Conservation (phyloP, 2,329 filamentous ascomycete genomes). For the Lizonia empirigonia region DNA sequence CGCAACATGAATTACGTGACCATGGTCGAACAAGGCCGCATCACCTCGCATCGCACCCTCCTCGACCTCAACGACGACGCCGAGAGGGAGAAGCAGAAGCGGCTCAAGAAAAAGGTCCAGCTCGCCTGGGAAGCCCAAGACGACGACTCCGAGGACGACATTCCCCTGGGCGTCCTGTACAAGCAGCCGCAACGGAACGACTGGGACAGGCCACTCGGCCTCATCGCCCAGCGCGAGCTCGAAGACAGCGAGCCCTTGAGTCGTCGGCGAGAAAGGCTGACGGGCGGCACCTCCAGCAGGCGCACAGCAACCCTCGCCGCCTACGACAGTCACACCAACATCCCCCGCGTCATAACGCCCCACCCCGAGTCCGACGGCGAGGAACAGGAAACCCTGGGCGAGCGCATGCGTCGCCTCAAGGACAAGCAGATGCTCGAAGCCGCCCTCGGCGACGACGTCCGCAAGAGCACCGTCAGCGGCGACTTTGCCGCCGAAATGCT, state of each 20-base stretch:
- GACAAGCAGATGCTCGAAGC: slow-evolving; percentile 58
- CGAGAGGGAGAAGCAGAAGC: slow-evolving; percentile 77
- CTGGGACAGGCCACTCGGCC: slow-evolving; percentile 69
- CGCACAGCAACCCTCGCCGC: slow-evolving; percentile 24
- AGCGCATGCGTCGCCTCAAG: slow-evolving; percentile 69
- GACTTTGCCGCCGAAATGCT: slow-evolving; percentile 74
- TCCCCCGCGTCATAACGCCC: slow-evolving; percentile 37
- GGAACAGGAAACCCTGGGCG: slow-evolving; percentile 65
- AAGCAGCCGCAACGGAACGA: slow-evolving; percentile 52
- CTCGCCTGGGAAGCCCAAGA: slow-evolving; percentile 84
- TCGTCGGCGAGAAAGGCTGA: slow-evolving; percentile 73
- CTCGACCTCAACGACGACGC: slow-evolving; percentile 89
- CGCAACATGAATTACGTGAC: slow-evolving; percentile 73
- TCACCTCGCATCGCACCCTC: slow-evolving; percentile 72
- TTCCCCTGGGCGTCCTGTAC: slow-evolving; percentile 83
- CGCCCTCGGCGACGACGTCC: slow-evolving; percentile 49
- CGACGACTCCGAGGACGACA: slow-evolving; percentile 70
- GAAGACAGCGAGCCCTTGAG: slow-evolving; percentile 94
- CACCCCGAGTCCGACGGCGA: slow-evolving; percentile 41
- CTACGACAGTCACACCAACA: slow-evolving; percentile 32
- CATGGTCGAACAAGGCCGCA: slow-evolving; percentile 73
- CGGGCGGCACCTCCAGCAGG: slow-evolving; percentile 57
- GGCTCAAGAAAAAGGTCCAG: slow-evolving; percentile 76
- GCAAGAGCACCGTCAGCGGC: slow-evolving; percentile 62
- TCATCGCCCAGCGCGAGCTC: slow-evolving; percentile 80